A percentile compares a stretch with the other conserved stretches of the same genome.
These are phyloP conservation scores for Deuterostichococcus epilithicus DNA, from an alignment of 139 green algal species.

Conservation along the genomic window DNA sequence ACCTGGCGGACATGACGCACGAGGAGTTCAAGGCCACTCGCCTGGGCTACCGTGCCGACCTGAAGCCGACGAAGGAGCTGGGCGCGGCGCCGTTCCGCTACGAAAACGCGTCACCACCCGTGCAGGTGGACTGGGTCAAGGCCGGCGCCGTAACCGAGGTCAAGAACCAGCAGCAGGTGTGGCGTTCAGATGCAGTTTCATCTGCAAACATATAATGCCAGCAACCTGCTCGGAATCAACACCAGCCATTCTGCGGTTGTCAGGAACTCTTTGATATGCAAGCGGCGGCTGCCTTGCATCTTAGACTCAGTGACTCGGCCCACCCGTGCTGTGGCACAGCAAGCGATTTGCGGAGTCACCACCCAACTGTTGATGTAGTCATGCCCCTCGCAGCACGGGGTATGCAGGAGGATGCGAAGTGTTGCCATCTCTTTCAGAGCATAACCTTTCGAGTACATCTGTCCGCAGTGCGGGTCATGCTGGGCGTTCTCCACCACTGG, in stretches of 20 bases:
- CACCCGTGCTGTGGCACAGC: neutral
- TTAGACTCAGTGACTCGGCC: neutral
- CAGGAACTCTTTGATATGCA: neutral
- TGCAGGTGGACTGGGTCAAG: constrained; percentile 77
- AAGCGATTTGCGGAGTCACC: neutral
- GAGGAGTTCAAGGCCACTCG: constrained; percentile 73
- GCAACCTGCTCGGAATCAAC: neutral
- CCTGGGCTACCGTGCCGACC: constrained; percentile 56
- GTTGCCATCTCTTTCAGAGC: neutral
- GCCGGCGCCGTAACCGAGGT: constrained; percentile 78
- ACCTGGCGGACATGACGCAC: constrained; percentile 80
- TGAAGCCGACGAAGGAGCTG: constrained; percentile 1
- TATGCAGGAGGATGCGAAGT: no score
- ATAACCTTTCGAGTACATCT: neutral
- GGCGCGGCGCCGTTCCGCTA: constrained; percentile 45
- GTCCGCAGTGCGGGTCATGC: constrained; percentile 83
- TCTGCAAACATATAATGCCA: no score
- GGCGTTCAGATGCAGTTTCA: neutral
- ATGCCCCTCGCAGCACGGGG: neutral
- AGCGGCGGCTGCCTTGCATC: no score
- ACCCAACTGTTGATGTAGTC: neutral
- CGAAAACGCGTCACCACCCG: constrained; percentile 37
- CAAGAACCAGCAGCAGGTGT: constrained; percentile 84
- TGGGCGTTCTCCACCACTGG: constrained; percentile 95
- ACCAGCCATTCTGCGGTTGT: neutral